Base-by-base conservation (phyloP, 1,139 yeast genomes). In the Debaryomyces robertsiae region DNA sequence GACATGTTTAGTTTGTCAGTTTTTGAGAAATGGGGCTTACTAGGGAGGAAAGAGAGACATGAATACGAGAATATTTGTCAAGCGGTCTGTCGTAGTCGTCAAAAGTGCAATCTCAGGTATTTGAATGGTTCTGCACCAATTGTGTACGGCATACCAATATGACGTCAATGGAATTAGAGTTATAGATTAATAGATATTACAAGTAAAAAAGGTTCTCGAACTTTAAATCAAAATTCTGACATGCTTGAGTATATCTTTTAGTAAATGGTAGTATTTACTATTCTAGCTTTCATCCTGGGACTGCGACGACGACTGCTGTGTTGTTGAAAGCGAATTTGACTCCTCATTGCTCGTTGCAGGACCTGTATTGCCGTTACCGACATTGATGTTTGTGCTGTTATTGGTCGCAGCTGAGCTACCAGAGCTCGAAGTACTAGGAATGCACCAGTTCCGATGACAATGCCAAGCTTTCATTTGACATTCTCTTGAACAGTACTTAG, bases 401-500 rank as follows among this genome's bases (percentile, higher is more conserved):
- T 28, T 19, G 14, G 42, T 14, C 5, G 32, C 27, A 13, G 24
- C 33, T n/a, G 45, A 40, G 27, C 42, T 38, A 17, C 44, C 40
- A 16, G 44, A 39, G 15, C 54, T 46, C 22, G 65, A 62, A 30
- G 57, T 58, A 47, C 76, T 70, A 38, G 82, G 81, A 38, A 81
- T 77, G 61, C 98, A 93, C 98, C 98, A 93, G 59, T 89, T 88
- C 48, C 95, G 78, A 65, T 93, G 98, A 57, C 84, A 86, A 16
- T 79, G 78, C 98, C 98, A 93, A 1, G 97, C 95, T 48, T 77
- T 77, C 59, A 89, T 76, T 63, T 93, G 98, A 61, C 98, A 93
- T 40, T 84, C 91, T 50, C 93, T 79, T 11, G 95, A 84, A 59
- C 98, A 93, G 61, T 93, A 93, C 66, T 93, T 93, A 1, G 98